These are phyloP conservation scores for Dissophora ornata DNA, from an alignment of 192 early-diverging fungal genomes.

Conservation along the genomic window DNA sequence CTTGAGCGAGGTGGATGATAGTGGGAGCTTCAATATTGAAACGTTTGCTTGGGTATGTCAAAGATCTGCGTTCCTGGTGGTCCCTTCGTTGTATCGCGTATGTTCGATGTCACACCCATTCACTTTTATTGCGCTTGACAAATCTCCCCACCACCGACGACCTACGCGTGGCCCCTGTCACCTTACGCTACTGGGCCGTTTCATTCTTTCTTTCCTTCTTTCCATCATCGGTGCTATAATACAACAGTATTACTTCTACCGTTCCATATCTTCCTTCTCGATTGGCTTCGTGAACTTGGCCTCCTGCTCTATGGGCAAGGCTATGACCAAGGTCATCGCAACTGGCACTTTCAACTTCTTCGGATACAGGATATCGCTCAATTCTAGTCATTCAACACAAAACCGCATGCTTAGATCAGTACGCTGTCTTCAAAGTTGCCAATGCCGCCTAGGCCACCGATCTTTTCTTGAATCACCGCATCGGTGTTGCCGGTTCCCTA, in stretches of 20 bases:
- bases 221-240: constrained; percentile 43
- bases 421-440: constrained; percentile 58
- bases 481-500: constrained; percentile 10
- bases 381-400: too few relatives aligned
- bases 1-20: too few relatives aligned
- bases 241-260: constrained; percentile 53
- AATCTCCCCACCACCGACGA: constrained; percentile 58
- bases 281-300: too few relatives aligned
- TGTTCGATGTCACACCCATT: too few relatives aligned
- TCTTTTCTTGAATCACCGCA: constrained; percentile 26
- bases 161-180: constrained; percentile 47
- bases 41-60: too few relatives aligned
- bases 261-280: constrained; percentile 30
- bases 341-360: background rate
- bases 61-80: too few relatives aligned
- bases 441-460: constrained; percentile 56
- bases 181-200: constrained; percentile 62
- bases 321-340: constrained; percentile 23
- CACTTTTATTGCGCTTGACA: too few relatives aligned
- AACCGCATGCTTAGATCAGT: constrained; percentile 66
- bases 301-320: constrained; percentile 38
- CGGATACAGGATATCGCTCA: constrained; percentile 16
- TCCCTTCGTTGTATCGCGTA: too few relatives aligned
- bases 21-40: too few relatives aligned
- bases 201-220: constrained; percentile 53